Percentiles rank a stretch among this genome's conserved stretches.
These are phyloP conservation scores for Fusarium sp. DNA, from an alignment of 2,329 filamentous ascomycete genomes.

Conservation along the genomic window DNA sequence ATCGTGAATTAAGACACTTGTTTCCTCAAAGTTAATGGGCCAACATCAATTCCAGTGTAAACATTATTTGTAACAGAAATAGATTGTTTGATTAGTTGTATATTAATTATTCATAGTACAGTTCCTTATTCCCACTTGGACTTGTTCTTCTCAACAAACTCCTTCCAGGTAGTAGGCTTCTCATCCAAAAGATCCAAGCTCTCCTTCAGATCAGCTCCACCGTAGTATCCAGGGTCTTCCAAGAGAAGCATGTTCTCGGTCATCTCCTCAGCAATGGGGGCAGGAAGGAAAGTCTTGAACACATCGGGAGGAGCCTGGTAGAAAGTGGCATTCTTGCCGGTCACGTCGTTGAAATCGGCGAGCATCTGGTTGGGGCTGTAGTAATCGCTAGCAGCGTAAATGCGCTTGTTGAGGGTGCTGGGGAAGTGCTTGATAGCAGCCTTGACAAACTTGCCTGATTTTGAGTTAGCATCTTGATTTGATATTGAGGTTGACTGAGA, in stretches of 20 bases:
- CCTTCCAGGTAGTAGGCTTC: constrained; percentile 57
- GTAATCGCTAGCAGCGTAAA: constrained; percentile 58
- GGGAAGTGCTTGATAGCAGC: constrained; percentile 54
- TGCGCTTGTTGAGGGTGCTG: constrained; percentile 50
- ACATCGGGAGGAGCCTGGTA: constrained; percentile 53
- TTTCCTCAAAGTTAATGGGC: too few relatives aligned
- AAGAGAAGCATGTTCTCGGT: constrained; percentile 61
- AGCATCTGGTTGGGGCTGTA: constrained; percentile 53
- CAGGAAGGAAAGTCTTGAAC: constrained; percentile 56
- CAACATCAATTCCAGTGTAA: too few relatives aligned
- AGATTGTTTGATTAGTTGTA: too few relatives aligned
- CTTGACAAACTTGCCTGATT: constrained; percentile 54
- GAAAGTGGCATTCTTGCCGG: constrained; percentile 53
- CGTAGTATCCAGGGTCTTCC: constrained; percentile 61
- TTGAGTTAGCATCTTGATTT: not conserved
- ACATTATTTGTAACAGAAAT: too few relatives aligned
- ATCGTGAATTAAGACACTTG: too few relatives aligned
- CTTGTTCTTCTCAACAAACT: constrained; percentile 54
- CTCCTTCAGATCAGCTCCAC: constrained; percentile 52
- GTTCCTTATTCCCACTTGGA: constrained; percentile 47
- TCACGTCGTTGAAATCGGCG: constrained; percentile 55
- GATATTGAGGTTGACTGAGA: fast-evolving
- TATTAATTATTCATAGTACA: too few relatives aligned
- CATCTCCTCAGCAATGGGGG: constrained; percentile 54
- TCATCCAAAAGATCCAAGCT: constrained; percentile 55